These are phyloP conservation scores for Apiospora phragmitis DNA, from an alignment of 2,329 filamentous ascomycete genomes.

Conservation along the genomic window DNA sequence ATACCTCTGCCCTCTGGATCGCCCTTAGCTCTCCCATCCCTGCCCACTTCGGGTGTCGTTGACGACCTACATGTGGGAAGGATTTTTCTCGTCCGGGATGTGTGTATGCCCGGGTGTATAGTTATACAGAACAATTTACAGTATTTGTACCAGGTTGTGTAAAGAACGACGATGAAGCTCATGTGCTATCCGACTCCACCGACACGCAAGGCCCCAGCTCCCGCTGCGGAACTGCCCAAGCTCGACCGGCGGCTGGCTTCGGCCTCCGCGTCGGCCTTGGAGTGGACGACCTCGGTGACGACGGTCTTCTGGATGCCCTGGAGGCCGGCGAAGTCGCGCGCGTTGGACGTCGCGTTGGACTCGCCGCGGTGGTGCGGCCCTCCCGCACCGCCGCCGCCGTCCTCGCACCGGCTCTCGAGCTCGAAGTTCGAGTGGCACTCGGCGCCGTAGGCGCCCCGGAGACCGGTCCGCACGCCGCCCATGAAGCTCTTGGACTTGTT, in stretches of 20 bases:
- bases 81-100: neutral
- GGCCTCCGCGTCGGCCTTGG: neutral
- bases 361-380: neutral
- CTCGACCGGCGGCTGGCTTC: neutral
- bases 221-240: constrained; percentile 6
- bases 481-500: constrained; percentile 9
- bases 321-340: neutral
- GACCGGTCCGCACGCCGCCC: neutral
- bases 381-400: neutral
- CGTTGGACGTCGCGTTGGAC: neutral
- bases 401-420: constrained; percentile 7
- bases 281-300: constrained; percentile 12
- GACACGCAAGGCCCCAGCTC: neutral
- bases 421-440: constrained; percentile 7
- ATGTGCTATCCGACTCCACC: neutral
- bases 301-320: constrained; percentile 13
- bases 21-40: too few relatives aligned
- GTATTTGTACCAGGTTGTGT: neutral
- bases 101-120: neutral
- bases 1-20: neutral
- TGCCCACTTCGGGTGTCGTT: too few relatives aligned
- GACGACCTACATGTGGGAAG: too few relatives aligned
- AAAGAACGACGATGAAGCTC: fast-evolving
- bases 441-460: neutral
- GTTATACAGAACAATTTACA: neutral